Percentiles rank a stretch among this genome's conserved stretches.
These are phyloP conservation scores for Debaryomyces tyrocola DNA, from an alignment of 805 yeast genomes.

Conservation along the genomic window DNA sequence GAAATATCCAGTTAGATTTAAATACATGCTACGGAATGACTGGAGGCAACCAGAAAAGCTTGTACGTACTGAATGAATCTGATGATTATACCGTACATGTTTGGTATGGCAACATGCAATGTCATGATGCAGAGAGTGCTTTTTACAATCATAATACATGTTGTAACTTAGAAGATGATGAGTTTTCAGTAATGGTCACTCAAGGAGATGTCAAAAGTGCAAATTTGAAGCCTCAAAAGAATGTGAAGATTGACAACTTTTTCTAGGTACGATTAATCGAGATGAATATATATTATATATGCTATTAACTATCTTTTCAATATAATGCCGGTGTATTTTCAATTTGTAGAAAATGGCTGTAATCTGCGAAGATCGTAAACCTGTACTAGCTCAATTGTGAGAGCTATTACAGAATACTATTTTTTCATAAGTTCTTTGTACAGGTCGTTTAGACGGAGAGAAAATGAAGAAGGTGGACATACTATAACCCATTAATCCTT, in stretches of 20 bases:
- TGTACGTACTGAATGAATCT: background rate
- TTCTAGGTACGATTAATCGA: background rate
- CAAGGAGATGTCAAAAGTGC: background rate
- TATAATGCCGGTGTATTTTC: too few species aligned
- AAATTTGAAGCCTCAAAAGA: background rate
- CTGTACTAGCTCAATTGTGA: too few species aligned
- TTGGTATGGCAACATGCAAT: background rate
- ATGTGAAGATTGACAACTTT: background rate
- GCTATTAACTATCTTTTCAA: too few species aligned
- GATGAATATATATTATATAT: too few species aligned
- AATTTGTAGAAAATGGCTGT: too few species aligned
- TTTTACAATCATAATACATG: background rate
- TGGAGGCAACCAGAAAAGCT: background rate
- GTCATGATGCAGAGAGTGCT: background rate
- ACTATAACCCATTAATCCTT: too few species aligned
- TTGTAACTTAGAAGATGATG: background rate
- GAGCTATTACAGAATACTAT: too few species aligned
- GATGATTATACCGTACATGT: background rate
- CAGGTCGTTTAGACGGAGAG: too few species aligned
- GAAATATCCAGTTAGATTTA: background rate
- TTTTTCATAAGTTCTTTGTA: too few species aligned
- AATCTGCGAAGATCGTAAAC: too few species aligned
- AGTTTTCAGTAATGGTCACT: background rate
- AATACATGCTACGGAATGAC: background rate
- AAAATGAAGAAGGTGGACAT: too few species aligned